Percentiles rank a stretch among this genome's conserved stretches.
Evolutionary conservation across 2,329 filamentous ascomycete genomes (phyloP).

Genomic region (Talaromyces atroroseus): DNA sequence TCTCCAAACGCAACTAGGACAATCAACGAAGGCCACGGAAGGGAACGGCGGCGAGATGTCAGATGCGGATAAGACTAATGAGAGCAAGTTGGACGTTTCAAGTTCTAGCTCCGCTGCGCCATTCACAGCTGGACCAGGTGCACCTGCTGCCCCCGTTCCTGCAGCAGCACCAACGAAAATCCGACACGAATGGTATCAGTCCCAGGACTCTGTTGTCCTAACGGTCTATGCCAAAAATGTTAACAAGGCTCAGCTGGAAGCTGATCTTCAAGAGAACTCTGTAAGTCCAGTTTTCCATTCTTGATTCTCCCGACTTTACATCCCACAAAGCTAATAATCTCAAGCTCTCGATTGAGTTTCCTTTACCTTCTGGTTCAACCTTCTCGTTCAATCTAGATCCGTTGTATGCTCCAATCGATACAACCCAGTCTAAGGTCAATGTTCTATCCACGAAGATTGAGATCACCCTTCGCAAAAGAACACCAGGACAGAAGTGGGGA

Average conservation of each 20-base stretch:
- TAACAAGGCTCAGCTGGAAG: constrained; percentile 42
- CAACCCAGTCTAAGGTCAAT: constrained; percentile 54
- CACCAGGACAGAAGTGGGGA: constrained; percentile 63
- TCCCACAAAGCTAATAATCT: constrained; percentile 4
- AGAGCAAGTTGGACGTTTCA: constrained; percentile 6
- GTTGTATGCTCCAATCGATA: constrained; percentile 62
- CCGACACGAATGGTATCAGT: constrained; percentile 66
- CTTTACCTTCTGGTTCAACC: constrained; percentile 46
- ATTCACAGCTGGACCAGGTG: constrained; percentile 12
- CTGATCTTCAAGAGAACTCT: constrained; percentile 48
- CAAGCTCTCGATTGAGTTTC: constrained; percentile 56
- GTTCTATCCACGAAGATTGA: constrained; percentile 78
- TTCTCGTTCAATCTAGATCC: constrained; percentile 61
- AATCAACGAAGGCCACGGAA: constrained; percentile 10
- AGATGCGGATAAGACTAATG: constrained; percentile 4
- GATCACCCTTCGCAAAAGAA: constrained; percentile 63
- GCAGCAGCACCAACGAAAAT: constrained; percentile 51
- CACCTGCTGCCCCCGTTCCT: constrained; percentile 5
- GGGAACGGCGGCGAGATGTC: neutral
- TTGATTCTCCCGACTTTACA: constrained; percentile 2
- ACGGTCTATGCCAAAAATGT: constrained; percentile 50
- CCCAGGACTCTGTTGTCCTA: constrained; percentile 54
- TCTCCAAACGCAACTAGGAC: constrained; percentile 26
- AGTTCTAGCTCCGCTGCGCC: constrained; percentile 6
- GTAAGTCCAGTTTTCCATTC: constrained; percentile 31